Evolutionary conservation across 345 rosid genomes (phyloP).

Genomic region (Melaleuca alternifolia): DNA sequence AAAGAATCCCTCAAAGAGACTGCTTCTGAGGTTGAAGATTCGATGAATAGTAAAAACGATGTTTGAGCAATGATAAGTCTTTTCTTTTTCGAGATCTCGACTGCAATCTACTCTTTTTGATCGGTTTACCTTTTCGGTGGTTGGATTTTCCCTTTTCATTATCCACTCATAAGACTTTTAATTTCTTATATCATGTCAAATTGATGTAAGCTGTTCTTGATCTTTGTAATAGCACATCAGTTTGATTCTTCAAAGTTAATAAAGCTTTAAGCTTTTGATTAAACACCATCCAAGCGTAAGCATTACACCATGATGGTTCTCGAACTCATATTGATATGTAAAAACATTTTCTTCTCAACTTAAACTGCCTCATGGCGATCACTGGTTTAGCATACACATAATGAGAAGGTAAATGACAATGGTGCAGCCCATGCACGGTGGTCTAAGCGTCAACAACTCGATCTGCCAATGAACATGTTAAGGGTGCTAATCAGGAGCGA

Average conservation of each 20-base stretch:
- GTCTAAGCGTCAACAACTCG: background rate
- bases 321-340: background rate
- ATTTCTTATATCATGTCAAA: background rate
- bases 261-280: background rate
- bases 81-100: background rate
- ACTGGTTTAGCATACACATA: background rate
- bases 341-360: background rate
- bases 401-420: background rate
- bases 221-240: background rate
- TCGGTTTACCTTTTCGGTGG: background rate
- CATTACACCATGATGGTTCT: background rate
- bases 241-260: background rate
- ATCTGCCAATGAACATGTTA: background rate
- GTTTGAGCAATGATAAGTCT: background rate
- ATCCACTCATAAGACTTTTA: background rate
- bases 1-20: slow-evolving; percentile 10
- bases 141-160: background rate
- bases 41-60: background rate
- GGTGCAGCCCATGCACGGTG: background rate
- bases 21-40: background rate
- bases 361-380: background rate
- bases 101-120: background rate
- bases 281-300: background rate
- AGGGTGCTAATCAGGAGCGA: background rate
- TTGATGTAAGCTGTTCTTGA: background rate